phyloP scores from a whole-genome alignment of 2,329 filamentous ascomycete genomes.

The Meredithiella fracta region DNA sequence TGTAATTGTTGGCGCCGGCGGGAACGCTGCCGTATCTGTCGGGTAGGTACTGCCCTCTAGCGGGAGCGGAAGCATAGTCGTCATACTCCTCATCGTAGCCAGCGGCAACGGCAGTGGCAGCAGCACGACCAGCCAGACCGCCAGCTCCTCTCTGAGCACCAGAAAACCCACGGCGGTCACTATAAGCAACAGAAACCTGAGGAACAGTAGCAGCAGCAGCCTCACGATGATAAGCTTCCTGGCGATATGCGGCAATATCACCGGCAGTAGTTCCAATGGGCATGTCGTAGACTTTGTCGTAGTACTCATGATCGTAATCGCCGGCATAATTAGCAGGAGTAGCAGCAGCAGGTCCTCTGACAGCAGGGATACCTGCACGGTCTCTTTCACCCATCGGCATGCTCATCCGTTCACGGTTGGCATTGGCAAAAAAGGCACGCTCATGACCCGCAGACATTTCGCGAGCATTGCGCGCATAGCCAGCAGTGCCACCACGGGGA shows the following conservation, averaged over 20 bases:
- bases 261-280: constrained; percentile 10
- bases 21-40: constrained; percentile 3
- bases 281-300: constrained; percentile 10
- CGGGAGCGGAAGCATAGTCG: constrained; percentile 1
- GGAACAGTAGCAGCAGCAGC: constrained; percentile 4
- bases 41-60: background rate
- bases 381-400: constrained; percentile 5
- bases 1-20: background rate
- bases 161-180: constrained; percentile 8
- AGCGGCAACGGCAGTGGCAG: constrained; percentile 4
- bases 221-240: constrained; percentile 6
- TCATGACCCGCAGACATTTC: constrained; percentile 8
- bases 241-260: constrained; percentile 9
- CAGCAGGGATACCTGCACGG: constrained; percentile 2
- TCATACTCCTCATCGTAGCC: constrained; percentile 8
- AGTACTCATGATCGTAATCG: constrained; percentile 12
- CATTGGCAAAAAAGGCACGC: background rate
- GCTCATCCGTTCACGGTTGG: constrained; percentile 1
- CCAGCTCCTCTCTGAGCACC: constrained; percentile 1
- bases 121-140: background rate
- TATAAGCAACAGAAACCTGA: constrained; percentile 3
- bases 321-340: constrained; percentile 4
- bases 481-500: background rate
- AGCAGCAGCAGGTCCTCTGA: constrained; percentile 1
- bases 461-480: constrained; percentile 1